These are phyloP conservation scores for Mycoemilia scoparia DNA, from an alignment of 192 early-diverging fungal genomes.

Conservation along the genomic window DNA sequence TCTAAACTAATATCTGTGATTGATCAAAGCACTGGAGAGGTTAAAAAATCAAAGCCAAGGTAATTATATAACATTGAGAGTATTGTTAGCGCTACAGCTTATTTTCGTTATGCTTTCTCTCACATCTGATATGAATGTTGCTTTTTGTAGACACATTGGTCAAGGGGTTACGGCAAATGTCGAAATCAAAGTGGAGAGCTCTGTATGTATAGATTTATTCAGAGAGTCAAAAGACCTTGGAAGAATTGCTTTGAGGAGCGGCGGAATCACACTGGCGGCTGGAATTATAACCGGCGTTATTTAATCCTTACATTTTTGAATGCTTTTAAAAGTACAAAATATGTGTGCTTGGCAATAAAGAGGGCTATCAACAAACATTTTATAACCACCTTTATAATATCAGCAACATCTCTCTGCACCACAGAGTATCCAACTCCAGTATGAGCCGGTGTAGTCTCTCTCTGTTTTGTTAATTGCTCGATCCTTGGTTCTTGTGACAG, in stretches of 20 bases:
- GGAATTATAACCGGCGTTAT: slow-evolving; percentile 52
- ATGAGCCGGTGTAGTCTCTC: no score
- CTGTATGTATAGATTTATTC: slow-evolving; percentile 74
- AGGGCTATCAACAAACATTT: no score
- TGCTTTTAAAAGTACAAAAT: no score
- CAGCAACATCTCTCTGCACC: no score
- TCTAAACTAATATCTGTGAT: slow-evolving; percentile 56
- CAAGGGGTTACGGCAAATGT: slow-evolving; percentile 59
- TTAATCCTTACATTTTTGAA: no score
- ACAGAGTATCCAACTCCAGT: no score
- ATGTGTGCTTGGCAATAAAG: no score
- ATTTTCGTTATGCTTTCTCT: neutral
- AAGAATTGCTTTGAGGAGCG: slow-evolving; percentile 68
- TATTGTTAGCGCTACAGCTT: neutral
- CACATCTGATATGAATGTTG: neutral
- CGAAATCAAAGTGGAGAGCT: slow-evolving; percentile 49
- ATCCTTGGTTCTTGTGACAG: no score
- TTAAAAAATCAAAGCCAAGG: slow-evolving; percentile 70
- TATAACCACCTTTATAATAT: no score
- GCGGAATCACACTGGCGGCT: slow-evolving; percentile 73
- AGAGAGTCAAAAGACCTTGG: slow-evolving; percentile 77
- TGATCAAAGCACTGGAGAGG: slow-evolving; percentile 65
- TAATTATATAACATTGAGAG: slow-evolving; percentile 2
- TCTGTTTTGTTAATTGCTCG: no score
- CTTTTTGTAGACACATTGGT: slow-evolving; percentile 21